Conservation (phyloP, 1,284 basidiomycete genomes). For the Heterobasidion annosum region DNA sequence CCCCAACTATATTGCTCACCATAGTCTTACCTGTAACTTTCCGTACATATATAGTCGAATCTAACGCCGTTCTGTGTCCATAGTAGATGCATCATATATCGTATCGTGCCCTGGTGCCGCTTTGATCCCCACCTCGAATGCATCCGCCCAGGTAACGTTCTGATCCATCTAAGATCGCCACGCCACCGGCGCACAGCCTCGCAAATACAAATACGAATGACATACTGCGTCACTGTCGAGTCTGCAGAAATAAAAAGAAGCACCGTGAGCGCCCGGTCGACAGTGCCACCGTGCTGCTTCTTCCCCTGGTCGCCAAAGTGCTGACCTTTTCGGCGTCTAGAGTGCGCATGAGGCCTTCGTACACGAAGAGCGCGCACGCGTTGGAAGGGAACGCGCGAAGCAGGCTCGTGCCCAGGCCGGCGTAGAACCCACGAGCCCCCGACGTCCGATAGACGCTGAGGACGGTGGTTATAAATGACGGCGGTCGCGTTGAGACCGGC, state of each 20-base stretch:
- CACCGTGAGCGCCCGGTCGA: neutral
- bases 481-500: conserved; percentile 31
- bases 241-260: neutral
- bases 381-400: conserved; percentile 68
- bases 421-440: conserved; percentile 52
- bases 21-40: no score
- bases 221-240: neutral
- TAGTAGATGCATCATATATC: no score
- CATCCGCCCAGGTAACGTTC: no score
- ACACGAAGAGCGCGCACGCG: conserved; percentile 64
- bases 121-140: no score
- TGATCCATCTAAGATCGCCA: no score
- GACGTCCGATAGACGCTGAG: conserved; percentile 39
- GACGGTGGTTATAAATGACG: conserved; percentile 38
- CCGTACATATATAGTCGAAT: no score
- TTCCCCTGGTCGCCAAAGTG: neutral
- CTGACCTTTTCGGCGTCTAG: conserved; percentile 57
- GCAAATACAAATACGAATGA: no score
- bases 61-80: no score
- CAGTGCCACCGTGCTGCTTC: neutral
- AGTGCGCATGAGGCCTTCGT: conserved; percentile 57
- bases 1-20: neutral
- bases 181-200: no score
- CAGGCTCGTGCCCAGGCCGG: conserved; percentile 49
- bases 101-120: no score